Conservation (phyloP, 2,329 filamentous ascomycete species). For the Xylaria digitata region DNA sequence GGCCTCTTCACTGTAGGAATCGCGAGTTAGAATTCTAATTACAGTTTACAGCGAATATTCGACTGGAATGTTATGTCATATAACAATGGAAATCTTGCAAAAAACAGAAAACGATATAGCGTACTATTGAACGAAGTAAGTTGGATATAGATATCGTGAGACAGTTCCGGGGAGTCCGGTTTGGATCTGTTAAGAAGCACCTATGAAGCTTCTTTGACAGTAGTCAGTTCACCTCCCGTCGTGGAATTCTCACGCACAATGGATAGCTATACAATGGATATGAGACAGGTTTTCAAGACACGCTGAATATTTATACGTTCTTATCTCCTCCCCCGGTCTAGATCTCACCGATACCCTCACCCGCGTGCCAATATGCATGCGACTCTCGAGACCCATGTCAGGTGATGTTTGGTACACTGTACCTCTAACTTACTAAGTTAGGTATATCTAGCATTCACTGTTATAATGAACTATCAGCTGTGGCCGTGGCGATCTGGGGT, state of each 20-base stretch:
- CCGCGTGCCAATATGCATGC: constrained; percentile 1
- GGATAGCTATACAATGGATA: too few relatives aligned
- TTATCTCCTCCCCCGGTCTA: constrained; percentile 25
- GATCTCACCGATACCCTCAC: constrained; percentile 5
- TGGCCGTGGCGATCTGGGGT: background rate
- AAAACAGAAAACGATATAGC: background rate
- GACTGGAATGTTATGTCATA: background rate
- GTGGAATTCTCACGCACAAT: background rate
- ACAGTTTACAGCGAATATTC: background rate
- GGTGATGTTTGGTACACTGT: constrained; percentile 7
- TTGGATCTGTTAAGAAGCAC: background rate
- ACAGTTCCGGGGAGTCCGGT: background rate
- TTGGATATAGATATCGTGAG: background rate
- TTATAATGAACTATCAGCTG: background rate
- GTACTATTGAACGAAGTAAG: constrained; percentile 9
- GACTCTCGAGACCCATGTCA: constrained; percentile 19
- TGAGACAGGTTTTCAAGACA: constrained; percentile 7
- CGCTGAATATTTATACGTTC: constrained; percentile 21
- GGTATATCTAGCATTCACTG: background rate
- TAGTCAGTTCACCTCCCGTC: background rate
- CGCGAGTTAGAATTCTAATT: background rate
- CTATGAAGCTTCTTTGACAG: background rate
- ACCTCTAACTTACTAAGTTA: too few relatives aligned
- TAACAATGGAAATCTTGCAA: background rate
- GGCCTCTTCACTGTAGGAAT: constrained; percentile 40